Base-by-base conservation (phyloP, 1,284 basidiomycete species). In the Rhodotorula sp. region DNA sequence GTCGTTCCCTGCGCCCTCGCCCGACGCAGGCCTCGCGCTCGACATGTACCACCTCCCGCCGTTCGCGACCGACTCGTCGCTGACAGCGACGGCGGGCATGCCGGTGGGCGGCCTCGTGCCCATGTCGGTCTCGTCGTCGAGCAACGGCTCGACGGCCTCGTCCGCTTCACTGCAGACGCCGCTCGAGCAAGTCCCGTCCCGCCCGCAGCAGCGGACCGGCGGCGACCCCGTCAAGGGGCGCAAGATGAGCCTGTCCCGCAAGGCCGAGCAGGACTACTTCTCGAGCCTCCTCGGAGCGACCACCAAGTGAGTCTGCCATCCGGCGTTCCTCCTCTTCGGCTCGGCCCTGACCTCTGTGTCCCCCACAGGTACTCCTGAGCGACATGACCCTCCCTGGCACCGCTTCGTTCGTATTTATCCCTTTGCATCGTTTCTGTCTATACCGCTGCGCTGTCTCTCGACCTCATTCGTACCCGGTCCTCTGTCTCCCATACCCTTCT, bases 221-320 rank as follows among this genome's bases (percentile, higher is more conserved):
- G 10, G 56, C 46, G 52, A 45, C 17, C 53, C 23, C 19, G 64
- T 34, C 34, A 45, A 49, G 48, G 42, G 19, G 49, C 9, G 4
- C 16, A 34, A 9, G 21, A 21, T 25, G 27, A 21, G n/a, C 44
- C 48, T 46, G 48, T 48, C 34, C 16, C 54, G 67, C 17, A 19
- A 46, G 53, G 16, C 21, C 16, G 66, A 62, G 56, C 62, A 63
- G 44, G 70, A 67, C 42, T 68, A 49, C 48, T 71, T 71, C 49
- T 64, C 70, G 13, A 61, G 54, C n/a, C 17, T 71, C 7, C 45
- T 71, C 2, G 70, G 70, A 1, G 19, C 70, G 13, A 56, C 66
- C 7, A 70, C 58, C 56, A 56, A 54, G 66, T 67, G n/a, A 17
- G 66, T 50, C 10, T 8, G 16, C 17, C 14, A 1, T 17, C 16